Conservation (phyloP, 1,284 basidiomycete species). For the Cutaneotrichosporon spelunceum region DNA sequence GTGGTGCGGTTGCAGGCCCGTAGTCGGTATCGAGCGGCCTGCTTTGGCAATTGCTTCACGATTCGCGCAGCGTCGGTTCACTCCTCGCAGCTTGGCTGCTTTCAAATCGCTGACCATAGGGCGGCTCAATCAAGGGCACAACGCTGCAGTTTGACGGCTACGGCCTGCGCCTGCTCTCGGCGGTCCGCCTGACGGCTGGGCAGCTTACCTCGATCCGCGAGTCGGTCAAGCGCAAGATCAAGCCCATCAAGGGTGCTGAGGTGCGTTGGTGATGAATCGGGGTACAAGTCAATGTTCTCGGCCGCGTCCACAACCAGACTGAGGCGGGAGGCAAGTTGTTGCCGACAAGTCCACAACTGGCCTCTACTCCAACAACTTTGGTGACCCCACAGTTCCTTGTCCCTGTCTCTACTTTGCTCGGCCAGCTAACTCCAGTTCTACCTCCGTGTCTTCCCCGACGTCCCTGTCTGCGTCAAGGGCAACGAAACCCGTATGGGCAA, state of each 20-base stretch:
- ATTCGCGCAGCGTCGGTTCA: too few species aligned
- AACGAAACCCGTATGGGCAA: conserved; percentile 99
- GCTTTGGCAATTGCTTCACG: too few species aligned
- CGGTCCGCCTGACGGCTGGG: conserved; percentile 81
- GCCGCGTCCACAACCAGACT: too few species aligned
- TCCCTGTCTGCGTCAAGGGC: conserved; percentile 97
- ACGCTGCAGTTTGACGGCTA: conserved; percentile 82
- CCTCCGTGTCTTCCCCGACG: conserved; percentile 90
- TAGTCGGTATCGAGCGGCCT: too few species aligned
- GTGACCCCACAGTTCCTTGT: not conserved
- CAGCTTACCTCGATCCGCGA: conserved; percentile 84
- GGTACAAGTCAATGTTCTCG: not conserved
- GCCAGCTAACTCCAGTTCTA: conserved; percentile 55
- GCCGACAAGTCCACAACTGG: too few species aligned
- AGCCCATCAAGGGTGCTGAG: conserved; percentile 83
- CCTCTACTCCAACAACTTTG: too few species aligned
- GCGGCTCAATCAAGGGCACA: conserved; percentile 90
- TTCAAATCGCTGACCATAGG: conserved; percentile 54
- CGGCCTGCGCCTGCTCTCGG: conserved; percentile 84
- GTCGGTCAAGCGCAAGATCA: conserved; percentile 85
- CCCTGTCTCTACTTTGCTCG: not conserved
- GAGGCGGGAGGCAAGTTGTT: too few species aligned
- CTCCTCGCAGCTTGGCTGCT: too few species aligned
- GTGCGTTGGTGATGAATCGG: not conserved
- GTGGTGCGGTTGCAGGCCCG: too few species aligned